These are phyloP conservation scores for Brassica carinata DNA, from an alignment of 345 rosid species.

Conservation along the genomic window DNA sequence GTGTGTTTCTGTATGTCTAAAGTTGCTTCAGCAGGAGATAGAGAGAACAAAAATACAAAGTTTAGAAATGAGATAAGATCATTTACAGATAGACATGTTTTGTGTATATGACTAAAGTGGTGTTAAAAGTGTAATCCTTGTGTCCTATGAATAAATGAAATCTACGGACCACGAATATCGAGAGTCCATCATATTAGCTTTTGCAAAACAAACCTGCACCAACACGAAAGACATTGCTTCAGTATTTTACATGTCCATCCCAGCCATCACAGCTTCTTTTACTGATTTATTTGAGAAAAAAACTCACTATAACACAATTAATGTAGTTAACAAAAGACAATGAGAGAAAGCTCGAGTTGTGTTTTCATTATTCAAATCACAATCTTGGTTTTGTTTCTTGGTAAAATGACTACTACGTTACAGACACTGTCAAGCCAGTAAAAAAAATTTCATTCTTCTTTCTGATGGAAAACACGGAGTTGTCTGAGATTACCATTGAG, in stretches of 20 bases:
- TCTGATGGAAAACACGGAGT: slow-evolving; percentile 96
- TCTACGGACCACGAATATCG: slow-evolving; percentile 65
- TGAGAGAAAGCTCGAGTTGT: background rate
- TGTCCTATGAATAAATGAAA: slow-evolving; percentile 48
- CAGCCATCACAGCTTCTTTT: slow-evolving; percentile 39
- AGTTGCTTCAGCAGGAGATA: slow-evolving; percentile 23
- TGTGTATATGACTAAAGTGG: background rate
- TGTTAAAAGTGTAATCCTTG: slow-evolving; percentile 27
- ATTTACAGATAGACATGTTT: background rate
- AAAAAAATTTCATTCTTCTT: slow-evolving; percentile 38
- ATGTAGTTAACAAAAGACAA: background rate
- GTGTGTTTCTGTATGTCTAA: background rate
- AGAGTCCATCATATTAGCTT: slow-evolving; percentile 76
- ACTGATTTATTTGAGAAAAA: slow-evolving; percentile 19
- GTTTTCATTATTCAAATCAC: slow-evolving; percentile 37
- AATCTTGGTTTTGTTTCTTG: slow-evolving; percentile 21
- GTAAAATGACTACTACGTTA: slow-evolving; percentile 38
- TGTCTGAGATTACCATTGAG: slow-evolving; percentile 99
- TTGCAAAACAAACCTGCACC: slow-evolving; percentile 96
- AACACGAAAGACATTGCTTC: slow-evolving; percentile 83
- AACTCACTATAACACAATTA: slow-evolving; percentile 18
- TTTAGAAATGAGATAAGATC: background rate
- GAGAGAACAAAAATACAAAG: slow-evolving; percentile 10
- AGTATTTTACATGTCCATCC: slow-evolving; percentile 48
- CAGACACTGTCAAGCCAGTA: slow-evolving; percentile 35